Evolutionary conservation across 1,139 yeast species (phyloP), one percentile per base, ranked within the genome.

Genomic region (Zygosaccharomyces pseudobailii): DNA sequence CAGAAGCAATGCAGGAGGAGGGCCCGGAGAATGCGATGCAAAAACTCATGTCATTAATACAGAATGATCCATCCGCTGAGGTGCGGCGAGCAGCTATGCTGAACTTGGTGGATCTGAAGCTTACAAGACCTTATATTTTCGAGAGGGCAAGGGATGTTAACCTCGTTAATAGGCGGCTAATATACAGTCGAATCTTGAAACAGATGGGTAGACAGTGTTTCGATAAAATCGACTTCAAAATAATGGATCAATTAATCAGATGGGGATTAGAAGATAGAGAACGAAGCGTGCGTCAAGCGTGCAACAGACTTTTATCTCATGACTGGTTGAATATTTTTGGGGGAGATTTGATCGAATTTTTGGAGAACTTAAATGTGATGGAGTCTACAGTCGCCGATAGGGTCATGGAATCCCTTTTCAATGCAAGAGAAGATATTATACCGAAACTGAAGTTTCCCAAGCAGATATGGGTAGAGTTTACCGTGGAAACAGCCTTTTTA

Each of bases 191-290:
- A 49, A 73, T 86, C 1, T 68, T 88, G 47, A 82, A 81, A 49
- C 84, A 82, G 33, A 70, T 87, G 56, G 87, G 87, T 5, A 86
- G 80, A 51, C 38, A 54, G 3, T 54, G 59, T 21, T 83, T 86
- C 61, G 71, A 82, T 43, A 71, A 74, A 6, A 70, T 92, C 5
- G 80, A 79, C 43, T 70, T 78, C 40, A 71, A 71, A n/a, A 72
- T 78, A 43, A 71, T 96, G 43, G 92, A 85, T 50, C 75, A 76
- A 53, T 65, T 92, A 21, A 71, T 92, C 28, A 73, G 75, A 42
- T 87, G 95, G 89, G 98, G 98, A 1, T 71, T 92, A 43, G 80
- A 80, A 54, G 98, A 92, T 66, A 79, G 97, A 55, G 96, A 90
- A 53, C 79, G 75, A 6, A 60, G 73, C 5, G 97, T 92, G 1